phyloP scores from a whole-genome alignment of 495 filamentous ascomycete species.

The Parathielavia appendiculata region DNA sequence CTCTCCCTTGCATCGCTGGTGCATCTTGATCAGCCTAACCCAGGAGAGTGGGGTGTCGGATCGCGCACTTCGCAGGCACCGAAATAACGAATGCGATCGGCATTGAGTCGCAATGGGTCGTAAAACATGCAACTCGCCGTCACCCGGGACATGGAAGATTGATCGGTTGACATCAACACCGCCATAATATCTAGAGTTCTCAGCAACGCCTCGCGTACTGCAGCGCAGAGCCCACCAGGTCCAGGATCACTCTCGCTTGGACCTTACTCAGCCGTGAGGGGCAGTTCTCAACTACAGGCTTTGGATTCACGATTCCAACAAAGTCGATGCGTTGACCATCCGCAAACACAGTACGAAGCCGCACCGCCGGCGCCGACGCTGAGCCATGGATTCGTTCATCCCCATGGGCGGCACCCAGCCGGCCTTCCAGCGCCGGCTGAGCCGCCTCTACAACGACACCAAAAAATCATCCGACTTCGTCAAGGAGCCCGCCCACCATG shows the following conservation, averaged over 20 bases:
- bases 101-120: background rate
- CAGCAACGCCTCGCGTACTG: background rate
- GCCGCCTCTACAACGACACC: slow-evolving; percentile 86
- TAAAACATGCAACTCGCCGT: slow-evolving; percentile 6
- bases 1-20: slow-evolving; percentile 9
- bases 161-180: no score
- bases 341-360: background rate
- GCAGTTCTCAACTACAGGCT: no score
- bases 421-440: slow-evolving; percentile 65
- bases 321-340: background rate
- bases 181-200: no score
- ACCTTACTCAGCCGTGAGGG: no score
- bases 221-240: background rate
- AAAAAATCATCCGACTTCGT: slow-evolving; percentile 83
- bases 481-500: slow-evolving; percentile 60
- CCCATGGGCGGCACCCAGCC: slow-evolving; percentile 42
- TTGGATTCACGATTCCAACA: no score
- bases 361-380: background rate
- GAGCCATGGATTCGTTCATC: slow-evolving; percentile 44
- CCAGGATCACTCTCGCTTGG: no score
- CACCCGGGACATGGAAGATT: background rate
- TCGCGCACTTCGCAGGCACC: slow-evolving; percentile 24
- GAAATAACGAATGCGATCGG: slow-evolving; percentile 23
- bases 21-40: background rate
- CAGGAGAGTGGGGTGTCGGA: background rate